Conservation (phyloP, 169 alveolate genomes). For the Plasmodium malariae region DNA sequence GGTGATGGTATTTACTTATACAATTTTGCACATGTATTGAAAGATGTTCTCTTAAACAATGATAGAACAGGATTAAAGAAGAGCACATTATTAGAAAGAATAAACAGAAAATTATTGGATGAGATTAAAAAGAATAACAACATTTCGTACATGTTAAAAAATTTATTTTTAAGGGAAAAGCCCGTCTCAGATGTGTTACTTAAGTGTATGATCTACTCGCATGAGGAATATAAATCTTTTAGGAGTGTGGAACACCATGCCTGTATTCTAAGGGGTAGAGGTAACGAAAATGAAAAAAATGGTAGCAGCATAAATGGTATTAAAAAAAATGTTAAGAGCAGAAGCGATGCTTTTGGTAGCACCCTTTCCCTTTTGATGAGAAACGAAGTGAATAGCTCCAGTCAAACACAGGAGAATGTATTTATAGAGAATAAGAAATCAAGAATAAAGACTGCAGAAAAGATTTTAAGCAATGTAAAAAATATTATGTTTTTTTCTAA, state of each 20-base stretch:
- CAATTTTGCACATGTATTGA: conserved; percentile 10
- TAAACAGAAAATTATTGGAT: conserved; percentile 20
- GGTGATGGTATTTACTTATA: not conserved
- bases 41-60: not conserved
- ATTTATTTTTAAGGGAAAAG: conserved; percentile 24
- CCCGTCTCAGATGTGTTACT: conserved; percentile 12
- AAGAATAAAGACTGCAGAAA: conserved; percentile 17
- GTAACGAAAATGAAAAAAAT: not conserved
- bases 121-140: conserved; percentile 31
- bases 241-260: not conserved
- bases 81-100: conserved; percentile 7
- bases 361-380: not conserved
- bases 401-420: not conserved
- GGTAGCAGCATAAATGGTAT: not conserved
- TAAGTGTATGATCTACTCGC: conserved; percentile 15
- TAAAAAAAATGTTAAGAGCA: not conserved
- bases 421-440: conserved; percentile 15
- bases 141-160: conserved; percentile 41
- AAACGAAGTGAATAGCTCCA: not conserved
- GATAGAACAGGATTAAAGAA: not conserved
- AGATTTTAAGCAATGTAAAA: conserved; percentile 17
- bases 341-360: not conserved
- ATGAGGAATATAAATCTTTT: conserved; percentile 36
- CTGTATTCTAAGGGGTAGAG: not conserved
- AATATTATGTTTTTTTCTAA: conserved; percentile 45